Evolutionary conservation across 1,139 yeast genomes (phyloP).

Genomic region (Pichia sp.): DNA sequence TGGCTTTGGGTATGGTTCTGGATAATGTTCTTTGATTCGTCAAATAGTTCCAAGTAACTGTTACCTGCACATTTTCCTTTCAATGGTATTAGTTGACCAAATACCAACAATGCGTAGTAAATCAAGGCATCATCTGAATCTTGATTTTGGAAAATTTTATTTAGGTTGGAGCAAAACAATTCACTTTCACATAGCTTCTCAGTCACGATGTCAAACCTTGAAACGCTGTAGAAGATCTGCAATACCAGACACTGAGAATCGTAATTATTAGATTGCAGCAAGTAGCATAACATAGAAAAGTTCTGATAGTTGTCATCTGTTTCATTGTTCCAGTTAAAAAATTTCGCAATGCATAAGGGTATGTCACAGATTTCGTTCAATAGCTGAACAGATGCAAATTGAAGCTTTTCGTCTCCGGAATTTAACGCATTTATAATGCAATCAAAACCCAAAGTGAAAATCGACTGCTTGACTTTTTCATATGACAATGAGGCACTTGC

Average conservation of each 20-base stretch:
- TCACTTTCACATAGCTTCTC: constrained; percentile 33
- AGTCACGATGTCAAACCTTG: constrained; percentile 40
- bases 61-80: not conserved
- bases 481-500: constrained; percentile 25
- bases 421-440: constrained; percentile 38
- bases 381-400: constrained; percentile 46
- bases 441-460: constrained; percentile 37
- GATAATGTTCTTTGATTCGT: constrained; percentile 3
- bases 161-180: constrained; percentile 31
- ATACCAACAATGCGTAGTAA: constrained; percentile 6
- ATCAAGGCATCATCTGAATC: constrained; percentile 23
- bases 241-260: constrained; percentile 12
- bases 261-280: constrained; percentile 10
- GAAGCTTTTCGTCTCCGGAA: constrained; percentile 36
- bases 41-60: not conserved
- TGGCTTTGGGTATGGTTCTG: not conserved
- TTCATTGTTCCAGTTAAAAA: constrained; percentile 38
- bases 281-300: constrained; percentile 30
- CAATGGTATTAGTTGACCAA: constrained; percentile 5
- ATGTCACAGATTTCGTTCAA: constrained; percentile 43
- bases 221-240: constrained; percentile 10
- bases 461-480: constrained; percentile 31
- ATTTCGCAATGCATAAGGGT: constrained; percentile 45
- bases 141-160: constrained; percentile 35
- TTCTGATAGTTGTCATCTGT: constrained; percentile 30